A percentile compares a stretch with the other conserved stretches of the same genome.
Evolutionary conservation across 352 stramenopile genomes (phyloP).

Genomic region (Globisporangium radiosum): DNA sequence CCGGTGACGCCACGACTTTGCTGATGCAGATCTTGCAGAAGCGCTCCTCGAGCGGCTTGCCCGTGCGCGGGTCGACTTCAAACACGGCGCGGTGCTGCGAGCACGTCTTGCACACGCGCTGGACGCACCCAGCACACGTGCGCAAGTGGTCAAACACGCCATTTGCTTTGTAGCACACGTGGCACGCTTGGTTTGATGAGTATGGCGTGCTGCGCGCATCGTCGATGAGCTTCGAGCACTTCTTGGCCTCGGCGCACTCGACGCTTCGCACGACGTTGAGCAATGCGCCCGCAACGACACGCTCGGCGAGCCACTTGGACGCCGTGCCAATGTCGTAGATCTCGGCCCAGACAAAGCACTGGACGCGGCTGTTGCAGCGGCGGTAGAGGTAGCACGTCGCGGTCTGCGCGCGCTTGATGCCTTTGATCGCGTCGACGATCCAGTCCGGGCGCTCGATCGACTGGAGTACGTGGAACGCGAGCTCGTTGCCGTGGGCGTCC

Average conservation of each 20-base stretch:
- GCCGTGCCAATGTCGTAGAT: slow-evolving; percentile 26
- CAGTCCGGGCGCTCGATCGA: slow-evolving; percentile 17
- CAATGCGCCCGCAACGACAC: slow-evolving; percentile 29
- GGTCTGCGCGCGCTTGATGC: slow-evolving; percentile 27
- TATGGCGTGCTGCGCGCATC: slow-evolving; percentile 6
- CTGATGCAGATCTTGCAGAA: slow-evolving; percentile 15
- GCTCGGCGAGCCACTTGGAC: slow-evolving; percentile 31
- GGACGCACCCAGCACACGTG: slow-evolving; percentile 21
- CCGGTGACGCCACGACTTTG: slow-evolving; percentile 4
- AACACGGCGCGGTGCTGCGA: slow-evolving; percentile 6
- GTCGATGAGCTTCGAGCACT: slow-evolving; percentile 31
- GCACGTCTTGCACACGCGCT: slow-evolving; percentile 38
- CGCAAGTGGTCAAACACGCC: slow-evolving; percentile 4
- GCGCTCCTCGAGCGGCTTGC: slow-evolving; percentile 1
- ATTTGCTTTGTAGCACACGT: slow-evolving; percentile 2
- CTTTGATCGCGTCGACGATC: slow-evolving; percentile 17
- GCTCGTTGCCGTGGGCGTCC: slow-evolving; percentile 11
- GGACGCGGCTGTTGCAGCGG: slow-evolving; percentile 20
- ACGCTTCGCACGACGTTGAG: slow-evolving; percentile 29
- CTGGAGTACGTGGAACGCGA: slow-evolving; percentile 17
- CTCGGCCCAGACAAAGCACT: slow-evolving; percentile 35
- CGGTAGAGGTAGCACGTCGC: slow-evolving; percentile 36
- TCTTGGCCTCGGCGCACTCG: slow-evolving; percentile 35
- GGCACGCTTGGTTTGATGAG: slow-evolving; percentile 5
- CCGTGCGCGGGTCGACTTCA: slow-evolving; percentile 6